Evolutionary conservation across 495 filamentous ascomycete species (phyloP), one percentile per base, ranked within the genome.

Genomic region (Chaetomium tenue): DNA sequence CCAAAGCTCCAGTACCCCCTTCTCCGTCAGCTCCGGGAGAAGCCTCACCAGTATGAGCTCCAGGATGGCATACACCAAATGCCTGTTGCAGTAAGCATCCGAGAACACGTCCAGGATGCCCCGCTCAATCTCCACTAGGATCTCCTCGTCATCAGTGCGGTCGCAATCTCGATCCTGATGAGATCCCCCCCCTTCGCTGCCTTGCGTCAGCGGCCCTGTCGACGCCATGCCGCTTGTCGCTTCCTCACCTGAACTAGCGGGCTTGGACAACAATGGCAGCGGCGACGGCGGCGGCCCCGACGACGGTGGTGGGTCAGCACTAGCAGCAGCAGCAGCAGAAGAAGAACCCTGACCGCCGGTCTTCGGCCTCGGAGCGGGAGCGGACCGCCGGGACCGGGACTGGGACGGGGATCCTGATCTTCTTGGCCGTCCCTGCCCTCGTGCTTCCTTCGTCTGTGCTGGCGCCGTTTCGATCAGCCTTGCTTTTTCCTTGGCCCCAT

Each of bases 71-170:
- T 93, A 95, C 50, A 93, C 74, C 12, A 98, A 76, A 74, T 98
- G 92, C 75, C 90, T 93, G 78, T 97, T 98, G 73, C 90, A 86
- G 76, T 96, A 97, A 13, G 82, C 82, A 74, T 96, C 91, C 3
- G 82, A 82, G 70, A 96, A 89, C 18, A 91, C 77, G 68, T 91
- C 88, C 22, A 97, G 81, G 26, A 89, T 78, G 61, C 70, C 74
- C 55, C 79, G 72, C 53, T 82, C 85, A 42, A 88, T 79, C 68
- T 84, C 78, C 48, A 59, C 65, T 30, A 81, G 57, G 8, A 76
- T 73, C 55, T 72, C 71, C 42, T 75, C 71, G 42, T 77, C 75
- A 13, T 79, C 76, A 20, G 11, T n/a, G 6, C 9, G 39, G 16
- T 39, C 65, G 22, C n/a, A 22, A 58, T 58, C 40, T 1, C 40